Evolutionary conservation across 2,329 filamentous ascomycete genomes (phyloP), one percentile per base, ranked within the genome.

Genomic region (Pochonia chlamydosporia): DNA sequence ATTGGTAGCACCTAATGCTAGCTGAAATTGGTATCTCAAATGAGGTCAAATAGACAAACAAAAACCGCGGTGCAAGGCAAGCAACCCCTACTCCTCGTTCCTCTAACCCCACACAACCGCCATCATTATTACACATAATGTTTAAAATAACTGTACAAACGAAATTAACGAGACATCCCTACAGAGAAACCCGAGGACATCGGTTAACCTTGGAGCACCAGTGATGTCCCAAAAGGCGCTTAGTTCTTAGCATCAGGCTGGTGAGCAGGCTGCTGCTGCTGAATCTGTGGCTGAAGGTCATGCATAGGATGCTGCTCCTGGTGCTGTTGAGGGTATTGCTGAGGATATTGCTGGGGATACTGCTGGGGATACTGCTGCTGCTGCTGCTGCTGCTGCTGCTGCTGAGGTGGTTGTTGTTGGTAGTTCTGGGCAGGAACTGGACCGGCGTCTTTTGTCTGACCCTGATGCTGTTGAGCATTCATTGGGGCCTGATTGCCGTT

Each of bases 401-500:
- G 28, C 18, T 46, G 44, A 13, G n/a, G 20, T 3, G 30, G 24
- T 18, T 28, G 39, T 35, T 47, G 44, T 8, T 48, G 40, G 28
- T 43, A 30, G 14, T 45, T 18, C 24, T 47, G 40, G 4, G 40
- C 24, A 40, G 16, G 30, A 11, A 16, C n/a, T 14, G 14, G 21
- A 31, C 23, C 24, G 24, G 28, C 23, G n/a, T 24, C 30, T 16
- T 35, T 30, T 10, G 39, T 16, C 40, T 47, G 44, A 5, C 42
- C 30, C 20, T 40, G 30, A 4, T 50, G 46, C 39, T 44, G 44
- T 8, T 45, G 47, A 20, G 40, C 36, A 33, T 25, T 21, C 40
- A 48, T 43, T 14, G 49, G 50, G 20, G 42, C 20, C 45, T 55
- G 51, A 16, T 33, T 42, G n/a, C 24, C 53, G 35, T 24, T 28